Evolutionary conservation across 2,329 filamentous ascomycete species (phyloP).

Genomic region (Colletotrichum sp.): DNA sequence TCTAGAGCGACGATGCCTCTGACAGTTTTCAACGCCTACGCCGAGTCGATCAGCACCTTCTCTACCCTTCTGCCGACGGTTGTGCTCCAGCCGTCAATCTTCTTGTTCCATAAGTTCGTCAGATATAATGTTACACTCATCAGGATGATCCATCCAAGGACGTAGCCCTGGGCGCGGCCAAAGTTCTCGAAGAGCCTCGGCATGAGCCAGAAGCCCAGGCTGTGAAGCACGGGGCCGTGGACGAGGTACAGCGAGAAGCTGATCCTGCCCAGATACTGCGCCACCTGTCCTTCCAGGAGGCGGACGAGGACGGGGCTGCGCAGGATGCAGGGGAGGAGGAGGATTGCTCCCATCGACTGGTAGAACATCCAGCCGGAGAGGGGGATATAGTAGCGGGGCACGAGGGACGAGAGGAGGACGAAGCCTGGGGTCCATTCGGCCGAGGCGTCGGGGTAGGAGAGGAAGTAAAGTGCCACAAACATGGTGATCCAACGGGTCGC

Average conservation of each 20-base stretch:
- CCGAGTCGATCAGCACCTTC: slow-evolving; percentile 26
- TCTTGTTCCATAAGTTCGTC: slow-evolving; percentile 38
- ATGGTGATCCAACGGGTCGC: slow-evolving; percentile 30
- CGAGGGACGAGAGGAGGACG: slow-evolving; percentile 33
- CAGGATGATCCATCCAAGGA: slow-evolving; percentile 35
- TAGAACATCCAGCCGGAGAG: slow-evolving; percentile 45
- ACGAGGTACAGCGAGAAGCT: slow-evolving; percentile 48
- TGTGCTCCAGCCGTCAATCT: slow-evolving; percentile 41
- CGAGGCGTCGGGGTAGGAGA: slow-evolving; percentile 43
- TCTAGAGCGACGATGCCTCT: background rate
- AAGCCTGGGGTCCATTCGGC: slow-evolving; percentile 44
- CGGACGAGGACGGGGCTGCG: slow-evolving; percentile 32
- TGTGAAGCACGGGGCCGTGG: slow-evolving; percentile 34
- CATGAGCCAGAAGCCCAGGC: slow-evolving; percentile 37
- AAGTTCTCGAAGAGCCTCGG: slow-evolving; percentile 42
- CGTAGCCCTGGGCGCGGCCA: slow-evolving; percentile 31
- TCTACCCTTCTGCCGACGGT: slow-evolving; percentile 41
- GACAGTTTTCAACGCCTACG: background rate
- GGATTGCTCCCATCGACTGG: slow-evolving; percentile 39
- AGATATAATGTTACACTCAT: slow-evolving; percentile 37
- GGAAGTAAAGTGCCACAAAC: slow-evolving; percentile 38
- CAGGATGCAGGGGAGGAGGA: slow-evolving; percentile 39
- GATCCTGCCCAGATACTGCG: slow-evolving; percentile 43
- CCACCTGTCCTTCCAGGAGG: slow-evolving; percentile 32
- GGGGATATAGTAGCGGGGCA: slow-evolving; percentile 40